These are phyloP conservation scores for Lasiodiplodia theobromae DNA, from an alignment of 2,329 filamentous ascomycete genomes.

Conservation along the genomic window DNA sequence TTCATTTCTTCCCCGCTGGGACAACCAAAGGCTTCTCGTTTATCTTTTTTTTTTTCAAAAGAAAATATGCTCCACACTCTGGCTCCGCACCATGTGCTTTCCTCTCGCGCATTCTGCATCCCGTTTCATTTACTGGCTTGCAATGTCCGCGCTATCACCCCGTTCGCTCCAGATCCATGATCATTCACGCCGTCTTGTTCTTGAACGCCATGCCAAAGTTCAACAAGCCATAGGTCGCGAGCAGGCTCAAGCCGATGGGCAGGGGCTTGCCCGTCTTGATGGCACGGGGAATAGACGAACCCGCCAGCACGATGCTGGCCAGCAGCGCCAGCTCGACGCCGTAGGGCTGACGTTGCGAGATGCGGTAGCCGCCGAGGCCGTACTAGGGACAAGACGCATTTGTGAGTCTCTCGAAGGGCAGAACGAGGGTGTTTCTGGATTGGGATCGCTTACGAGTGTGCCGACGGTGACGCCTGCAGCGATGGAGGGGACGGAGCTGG, in stretches of 20 bases:
- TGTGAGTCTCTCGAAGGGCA: not conserved
- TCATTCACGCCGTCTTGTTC: slow-evolving; percentile 31
- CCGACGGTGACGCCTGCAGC: slow-evolving; percentile 86
- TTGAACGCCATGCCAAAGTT: slow-evolving; percentile 77
- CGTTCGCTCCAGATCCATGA: too few species aligned
- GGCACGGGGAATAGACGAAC: slow-evolving; percentile 84
- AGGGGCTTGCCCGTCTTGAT: slow-evolving; percentile 85
- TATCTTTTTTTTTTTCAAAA: too few species aligned
- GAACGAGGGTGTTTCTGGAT: slow-evolving; percentile 36
- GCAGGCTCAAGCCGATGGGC: slow-evolving; percentile 76
- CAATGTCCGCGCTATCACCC: too few species aligned
- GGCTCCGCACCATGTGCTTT: too few species aligned
- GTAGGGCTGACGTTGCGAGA: slow-evolving; percentile 77
- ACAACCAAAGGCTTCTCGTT: too few species aligned
- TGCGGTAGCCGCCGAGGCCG: slow-evolving; percentile 79
- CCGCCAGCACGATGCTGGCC: slow-evolving; percentile 83
- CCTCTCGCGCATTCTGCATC: too few species aligned
- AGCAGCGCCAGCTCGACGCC: slow-evolving; percentile 89
- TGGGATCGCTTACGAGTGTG: slow-evolving; percentile 56
- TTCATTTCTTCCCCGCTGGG: too few species aligned
- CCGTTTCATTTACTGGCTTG: too few species aligned
- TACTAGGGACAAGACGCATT: slow-evolving; percentile 56
- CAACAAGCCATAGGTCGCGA: slow-evolving; percentile 80
- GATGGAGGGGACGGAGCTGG: slow-evolving; percentile 85
- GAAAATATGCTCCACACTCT: too few species aligned